Evolutionary conservation across 352 stramenopile genomes (phyloP).

Genomic region (Phytopythium ostracodes): DNA sequence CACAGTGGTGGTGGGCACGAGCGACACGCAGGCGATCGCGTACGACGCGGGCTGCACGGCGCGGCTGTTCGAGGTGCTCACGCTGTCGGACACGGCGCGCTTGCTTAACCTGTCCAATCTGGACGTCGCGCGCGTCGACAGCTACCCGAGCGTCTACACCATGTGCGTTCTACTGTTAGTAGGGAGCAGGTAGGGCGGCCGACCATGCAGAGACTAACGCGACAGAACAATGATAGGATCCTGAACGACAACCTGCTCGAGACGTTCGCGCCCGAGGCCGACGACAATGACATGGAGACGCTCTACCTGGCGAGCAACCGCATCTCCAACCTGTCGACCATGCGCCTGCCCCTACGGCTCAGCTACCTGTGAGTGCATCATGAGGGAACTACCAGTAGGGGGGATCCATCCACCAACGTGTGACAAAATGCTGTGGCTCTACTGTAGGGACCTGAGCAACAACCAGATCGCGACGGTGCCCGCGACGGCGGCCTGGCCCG

Average conservation of each 20-base stretch:
- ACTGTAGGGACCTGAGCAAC: slow-evolving; percentile 28
- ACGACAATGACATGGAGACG: slow-evolving; percentile 51
- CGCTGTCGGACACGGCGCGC: slow-evolving; percentile 20
- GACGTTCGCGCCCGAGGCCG: slow-evolving; percentile 31
- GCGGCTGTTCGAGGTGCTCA: slow-evolving; percentile 37
- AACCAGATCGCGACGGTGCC: slow-evolving; percentile 38
- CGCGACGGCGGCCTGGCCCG: slow-evolving; percentile 33
- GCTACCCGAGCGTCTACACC: slow-evolving; percentile 52
- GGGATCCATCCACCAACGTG: neutral
- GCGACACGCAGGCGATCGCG: slow-evolving; percentile 38
- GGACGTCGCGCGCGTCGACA: slow-evolving; percentile 34
- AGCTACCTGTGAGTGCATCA: slow-evolving; percentile 26
- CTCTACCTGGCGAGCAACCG: slow-evolving; percentile 47
- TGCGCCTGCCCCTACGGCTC: slow-evolving; percentile 37
- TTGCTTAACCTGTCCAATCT: slow-evolving; percentile 67
- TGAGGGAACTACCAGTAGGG: neutral
- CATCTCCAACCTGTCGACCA: slow-evolving; percentile 31
- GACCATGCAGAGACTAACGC: neutral
- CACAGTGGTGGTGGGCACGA: slow-evolving; percentile 33
- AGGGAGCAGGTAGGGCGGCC: neutral
- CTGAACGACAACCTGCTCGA: slow-evolving; percentile 56
- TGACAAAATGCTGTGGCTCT: neutral
- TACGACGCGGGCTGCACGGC: slow-evolving; percentile 44
- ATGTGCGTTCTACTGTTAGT: slow-evolving; percentile 20
- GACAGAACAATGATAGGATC: slow-evolving; percentile 12